Conservation (phyloP, 2,329 filamentous ascomycete genomes). For the Phyllosticta citriasiana region DNA sequence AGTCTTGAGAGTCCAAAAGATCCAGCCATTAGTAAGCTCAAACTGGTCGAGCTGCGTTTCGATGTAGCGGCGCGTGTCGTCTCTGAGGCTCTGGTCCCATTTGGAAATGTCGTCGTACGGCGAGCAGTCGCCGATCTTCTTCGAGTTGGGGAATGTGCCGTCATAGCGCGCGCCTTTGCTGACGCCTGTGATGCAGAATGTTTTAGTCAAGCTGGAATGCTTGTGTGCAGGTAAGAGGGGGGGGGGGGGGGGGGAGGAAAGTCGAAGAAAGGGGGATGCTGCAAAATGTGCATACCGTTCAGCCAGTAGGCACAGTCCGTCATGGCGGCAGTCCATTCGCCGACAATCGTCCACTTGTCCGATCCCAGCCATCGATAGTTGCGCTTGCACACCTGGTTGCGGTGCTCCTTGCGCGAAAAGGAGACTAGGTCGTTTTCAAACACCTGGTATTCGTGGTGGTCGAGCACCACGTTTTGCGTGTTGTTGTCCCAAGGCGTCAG, state of each 20-base stretch:
- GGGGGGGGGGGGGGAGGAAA: neutral
- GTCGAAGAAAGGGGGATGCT: neutral
- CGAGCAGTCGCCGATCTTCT: slow-evolving; percentile 44
- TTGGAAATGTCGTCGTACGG: slow-evolving; percentile 37
- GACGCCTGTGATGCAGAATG: slow-evolving; percentile 31
- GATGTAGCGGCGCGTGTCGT: slow-evolving; percentile 40
- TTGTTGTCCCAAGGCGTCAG: slow-evolving; percentile 39
- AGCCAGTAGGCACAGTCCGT: slow-evolving; percentile 47
- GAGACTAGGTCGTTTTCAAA: slow-evolving; percentile 45
- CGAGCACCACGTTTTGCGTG: slow-evolving; percentile 48
- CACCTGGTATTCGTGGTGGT: slow-evolving; percentile 61
- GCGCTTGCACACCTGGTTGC: slow-evolving; percentile 46
- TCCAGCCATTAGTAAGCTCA: slow-evolving; percentile 45
- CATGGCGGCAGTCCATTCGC: slow-evolving; percentile 60
- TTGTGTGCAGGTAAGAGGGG: neutral
- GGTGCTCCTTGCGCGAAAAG: slow-evolving; percentile 43
- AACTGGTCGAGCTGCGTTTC: slow-evolving; percentile 46
- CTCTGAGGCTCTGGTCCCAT: slow-evolving; percentile 36
- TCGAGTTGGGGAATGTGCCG: slow-evolving; percentile 40
- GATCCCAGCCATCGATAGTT: slow-evolving; percentile 37
- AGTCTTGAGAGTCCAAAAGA: slow-evolving; percentile 52
- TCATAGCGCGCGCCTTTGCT: slow-evolving; percentile 51
- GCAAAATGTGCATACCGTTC: slow-evolving; percentile 27
- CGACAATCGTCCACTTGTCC: slow-evolving; percentile 59
- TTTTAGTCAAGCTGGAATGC: neutral